Conservation (phyloP, 495 filamentous ascomycete species). For the Aspergillus sclerotiicarbonarius region DNA sequence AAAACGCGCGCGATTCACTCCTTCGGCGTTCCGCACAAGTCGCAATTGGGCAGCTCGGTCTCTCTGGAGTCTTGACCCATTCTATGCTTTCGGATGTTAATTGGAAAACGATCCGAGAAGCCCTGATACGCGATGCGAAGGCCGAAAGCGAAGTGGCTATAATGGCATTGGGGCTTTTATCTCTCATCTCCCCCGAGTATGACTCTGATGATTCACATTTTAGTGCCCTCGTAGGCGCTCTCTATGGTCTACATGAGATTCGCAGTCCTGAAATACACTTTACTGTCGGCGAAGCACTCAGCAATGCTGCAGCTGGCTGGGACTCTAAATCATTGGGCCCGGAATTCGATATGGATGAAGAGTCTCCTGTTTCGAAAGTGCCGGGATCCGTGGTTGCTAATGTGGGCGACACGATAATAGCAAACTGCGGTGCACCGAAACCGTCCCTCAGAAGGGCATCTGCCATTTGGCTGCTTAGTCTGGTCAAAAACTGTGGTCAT, state of each 20-base stretch:
- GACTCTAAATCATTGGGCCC: constrained; percentile 59
- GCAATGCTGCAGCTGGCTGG: constrained; percentile 76
- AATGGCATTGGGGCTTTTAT: constrained; percentile 64
- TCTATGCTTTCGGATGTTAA: constrained; percentile 35
- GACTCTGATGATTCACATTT: constrained; percentile 30
- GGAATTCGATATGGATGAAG: constrained; percentile 61
- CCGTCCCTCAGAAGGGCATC: constrained; percentile 84
- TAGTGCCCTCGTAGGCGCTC: constrained; percentile 50
- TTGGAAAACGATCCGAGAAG: constrained; percentile 51
- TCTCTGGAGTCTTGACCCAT: constrained; percentile 57
- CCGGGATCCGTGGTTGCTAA: constrained; percentile 49
- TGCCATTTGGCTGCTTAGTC: constrained; percentile 85
- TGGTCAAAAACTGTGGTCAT: constrained; percentile 89
- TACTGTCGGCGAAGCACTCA: constrained; percentile 80
- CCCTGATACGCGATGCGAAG: constrained; percentile 64
- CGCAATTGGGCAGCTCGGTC: constrained; percentile 71
- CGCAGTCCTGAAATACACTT: constrained; percentile 85
- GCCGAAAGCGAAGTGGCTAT: constrained; percentile 81
- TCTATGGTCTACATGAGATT: constrained; percentile 77
- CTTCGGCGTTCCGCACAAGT: constrained; percentile 60
- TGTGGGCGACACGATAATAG: constrained; percentile 65
- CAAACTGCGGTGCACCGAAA: constrained; percentile 76
- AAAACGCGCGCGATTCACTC: constrained; percentile 51
- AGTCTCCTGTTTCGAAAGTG: constrained; percentile 36
- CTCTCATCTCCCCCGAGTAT: constrained; percentile 49